phyloP scores from a whole-genome alignment of 2,329 filamentous ascomycete species.

The Teratosphaeria zuluensis region DNA sequence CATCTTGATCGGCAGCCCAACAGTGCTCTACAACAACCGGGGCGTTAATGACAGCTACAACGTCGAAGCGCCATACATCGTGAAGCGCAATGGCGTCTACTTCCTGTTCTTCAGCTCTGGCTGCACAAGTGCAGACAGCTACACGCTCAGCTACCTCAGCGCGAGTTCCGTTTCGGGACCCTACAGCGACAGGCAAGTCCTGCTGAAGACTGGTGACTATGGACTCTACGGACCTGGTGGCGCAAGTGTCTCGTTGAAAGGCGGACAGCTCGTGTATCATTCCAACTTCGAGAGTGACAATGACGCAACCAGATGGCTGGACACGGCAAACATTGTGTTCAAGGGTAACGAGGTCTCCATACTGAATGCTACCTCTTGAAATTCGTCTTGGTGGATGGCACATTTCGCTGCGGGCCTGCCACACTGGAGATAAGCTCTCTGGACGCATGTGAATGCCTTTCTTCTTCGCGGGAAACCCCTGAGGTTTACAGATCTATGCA shows the following conservation, averaged over 20 bases:
- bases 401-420: too few species aligned
- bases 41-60: constrained; percentile 13
- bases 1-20: constrained; percentile 9
- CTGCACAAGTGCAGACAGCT: constrained; percentile 13
- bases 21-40: constrained; percentile 14
- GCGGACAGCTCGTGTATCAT: constrained; percentile 12
- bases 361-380: background rate
- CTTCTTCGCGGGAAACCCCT: background rate
- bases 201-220: constrained; percentile 13
- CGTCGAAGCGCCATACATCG: constrained; percentile 14
- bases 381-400: background rate
- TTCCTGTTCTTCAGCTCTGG: constrained; percentile 18
- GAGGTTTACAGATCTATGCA: background rate
- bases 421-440: background rate
- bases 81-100: constrained; percentile 11
- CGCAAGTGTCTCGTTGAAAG: constrained; percentile 8
- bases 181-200: constrained; percentile 11
- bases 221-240: constrained; percentile 14
- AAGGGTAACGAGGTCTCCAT: background rate
- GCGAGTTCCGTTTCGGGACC: constrained; percentile 9
- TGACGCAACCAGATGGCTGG: background rate
- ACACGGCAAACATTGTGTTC: background rate
- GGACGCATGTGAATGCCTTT: background rate
- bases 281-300: constrained; percentile 1
- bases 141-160: constrained; percentile 16